phyloP scores from a whole-genome alignment of 495 filamentous ascomycete genomes.

The Hyaloscypha finlandica region DNA sequence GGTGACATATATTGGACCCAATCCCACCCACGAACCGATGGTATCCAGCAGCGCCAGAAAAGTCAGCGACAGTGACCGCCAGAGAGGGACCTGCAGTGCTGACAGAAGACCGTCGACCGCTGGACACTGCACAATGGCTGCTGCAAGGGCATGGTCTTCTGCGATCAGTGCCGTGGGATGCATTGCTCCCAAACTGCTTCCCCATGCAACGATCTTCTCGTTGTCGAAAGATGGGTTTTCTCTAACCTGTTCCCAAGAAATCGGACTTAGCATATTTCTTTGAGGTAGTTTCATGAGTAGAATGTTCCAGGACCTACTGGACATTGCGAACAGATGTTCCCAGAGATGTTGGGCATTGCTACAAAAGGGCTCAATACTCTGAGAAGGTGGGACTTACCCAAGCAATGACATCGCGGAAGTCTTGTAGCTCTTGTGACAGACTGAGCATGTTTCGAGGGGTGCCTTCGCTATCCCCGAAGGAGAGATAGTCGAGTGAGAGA shows the following conservation, averaged over 20 bases:
- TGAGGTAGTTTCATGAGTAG: too few species aligned
- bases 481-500: background rate
- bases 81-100: background rate
- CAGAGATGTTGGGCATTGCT: too few species aligned
- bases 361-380: too few species aligned
- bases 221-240: background rate
- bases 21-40: background rate
- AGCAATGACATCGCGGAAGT: background rate
- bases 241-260: background rate
- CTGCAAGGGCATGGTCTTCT: background rate
- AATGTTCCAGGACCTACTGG: too few species aligned
- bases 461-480: background rate
- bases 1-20: background rate
- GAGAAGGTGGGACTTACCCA: background rate
- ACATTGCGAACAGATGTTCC: too few species aligned
- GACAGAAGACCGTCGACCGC: background rate
- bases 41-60: background rate
- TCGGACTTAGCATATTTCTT: too few species aligned
- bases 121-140: slow-evolving; percentile 1
- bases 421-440: background rate
- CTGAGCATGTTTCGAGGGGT: background rate
- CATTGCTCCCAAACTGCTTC: slow-evolving; percentile 4
- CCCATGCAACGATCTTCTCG: slow-evolving; percentile 3
- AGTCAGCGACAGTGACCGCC: slow-evolving; percentile 1
- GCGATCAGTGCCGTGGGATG: background rate